phyloP scores from a whole-genome alignment of 306 rosid genomes.

The Fagus crenata region DNA sequence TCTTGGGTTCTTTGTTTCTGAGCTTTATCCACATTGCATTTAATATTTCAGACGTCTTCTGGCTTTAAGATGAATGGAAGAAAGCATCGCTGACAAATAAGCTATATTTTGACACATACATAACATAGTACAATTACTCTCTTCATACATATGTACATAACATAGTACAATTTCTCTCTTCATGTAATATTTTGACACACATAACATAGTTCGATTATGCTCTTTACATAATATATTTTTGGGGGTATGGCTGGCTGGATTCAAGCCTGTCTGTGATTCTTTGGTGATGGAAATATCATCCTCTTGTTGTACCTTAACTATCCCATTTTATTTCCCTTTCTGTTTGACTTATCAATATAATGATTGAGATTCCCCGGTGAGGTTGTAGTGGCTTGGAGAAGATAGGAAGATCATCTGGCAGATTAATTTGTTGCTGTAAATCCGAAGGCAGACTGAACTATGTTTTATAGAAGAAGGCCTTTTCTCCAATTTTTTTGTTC shows the following conservation, averaged over 20 bases:
- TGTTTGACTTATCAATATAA: not conserved
- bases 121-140: not conserved
- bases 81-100: not conserved
- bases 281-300: not conserved
- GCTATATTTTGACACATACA: not conserved
- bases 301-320: not conserved
- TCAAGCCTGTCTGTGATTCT: not conserved
- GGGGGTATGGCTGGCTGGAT: not conserved
- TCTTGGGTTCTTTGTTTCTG: constrained; percentile 1
- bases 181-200: not conserved
- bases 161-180: not conserved
- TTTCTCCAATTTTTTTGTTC: not conserved
- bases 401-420: not conserved
- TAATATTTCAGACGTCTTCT: not conserved
- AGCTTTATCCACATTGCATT: not conserved
- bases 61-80: constrained; percentile 1
- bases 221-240: not conserved
- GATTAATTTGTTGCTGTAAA: not conserved
- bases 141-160: not conserved
- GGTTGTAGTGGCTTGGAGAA: not conserved
- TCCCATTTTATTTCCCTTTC: not conserved
- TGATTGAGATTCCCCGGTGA: not conserved
- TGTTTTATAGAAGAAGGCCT: not conserved
- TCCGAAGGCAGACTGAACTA: not conserved
- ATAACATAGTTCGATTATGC: not conserved